Percentiles rank a stretch among this genome's conserved stretches.
Conservation (phyloP, 331 rosid species). For the Acacia concinna region DNA sequence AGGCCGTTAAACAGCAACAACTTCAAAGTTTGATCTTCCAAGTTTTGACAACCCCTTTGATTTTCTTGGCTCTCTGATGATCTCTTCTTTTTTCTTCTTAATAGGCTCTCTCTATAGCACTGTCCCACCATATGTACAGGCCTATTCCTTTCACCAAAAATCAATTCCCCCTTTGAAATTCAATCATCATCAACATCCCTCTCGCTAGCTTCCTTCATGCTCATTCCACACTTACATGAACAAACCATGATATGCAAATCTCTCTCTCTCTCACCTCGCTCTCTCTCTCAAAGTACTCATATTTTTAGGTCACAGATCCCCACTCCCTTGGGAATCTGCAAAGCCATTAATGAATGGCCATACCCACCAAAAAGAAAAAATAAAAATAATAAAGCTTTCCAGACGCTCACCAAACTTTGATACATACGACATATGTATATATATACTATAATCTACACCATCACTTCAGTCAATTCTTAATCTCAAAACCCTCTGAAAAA, state of each 20-base stretch:
- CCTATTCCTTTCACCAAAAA: conserved; percentile 46
- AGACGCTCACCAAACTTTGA: conserved; percentile 62
- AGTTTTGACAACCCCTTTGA: conserved; percentile 36
- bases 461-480: conserved; percentile 53
- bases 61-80: not conserved
- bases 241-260: conserved; percentile 35
- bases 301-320: conserved; percentile 43
- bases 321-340: conserved; percentile 86
- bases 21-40: conserved; percentile 38
- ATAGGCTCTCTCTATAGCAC: conserved; percentile 33
- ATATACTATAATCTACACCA: conserved; percentile 47
- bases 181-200: conserved; percentile 37
- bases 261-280: not conserved
- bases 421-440: conserved; percentile 41
- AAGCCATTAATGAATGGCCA: conserved; percentile 72
- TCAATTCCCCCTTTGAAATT: conserved; percentile 59
- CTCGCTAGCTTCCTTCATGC: conserved; percentile 34
- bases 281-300: conserved; percentile 18
- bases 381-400: conserved; percentile 20
- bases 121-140: conserved; percentile 62
- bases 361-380: conserved; percentile 53
- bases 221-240: conserved; percentile 40
- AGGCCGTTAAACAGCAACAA: conserved; percentile 36
- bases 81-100: conserved; percentile 25
- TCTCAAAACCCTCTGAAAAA: conserved; percentile 61